A percentile compares a stretch with the other conserved stretches of the same genome.
Evolutionary conservation across 768 basidiomycete genomes (phyloP).

Genomic region (Pluteus cervinus): DNA sequence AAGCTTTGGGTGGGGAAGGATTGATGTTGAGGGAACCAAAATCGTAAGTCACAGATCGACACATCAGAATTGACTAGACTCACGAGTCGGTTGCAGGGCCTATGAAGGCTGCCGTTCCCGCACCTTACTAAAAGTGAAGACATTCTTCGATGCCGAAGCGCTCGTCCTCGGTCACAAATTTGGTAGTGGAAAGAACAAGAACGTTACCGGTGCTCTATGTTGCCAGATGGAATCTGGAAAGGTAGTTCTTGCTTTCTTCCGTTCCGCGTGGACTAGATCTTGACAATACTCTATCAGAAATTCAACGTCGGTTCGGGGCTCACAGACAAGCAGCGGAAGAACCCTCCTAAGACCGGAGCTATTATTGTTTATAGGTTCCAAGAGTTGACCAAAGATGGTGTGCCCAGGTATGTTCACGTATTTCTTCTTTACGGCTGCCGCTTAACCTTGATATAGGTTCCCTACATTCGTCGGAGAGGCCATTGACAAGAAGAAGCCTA

Average conservation of each 20-base stretch:
- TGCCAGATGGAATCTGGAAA: constrained; percentile 60
- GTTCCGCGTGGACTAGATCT: background rate
- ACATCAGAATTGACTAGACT: background rate
- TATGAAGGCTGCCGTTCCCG: constrained; percentile 47
- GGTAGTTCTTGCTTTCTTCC: constrained; percentile 23
- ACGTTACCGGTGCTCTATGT: constrained; percentile 42
- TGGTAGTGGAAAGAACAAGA: constrained; percentile 45
- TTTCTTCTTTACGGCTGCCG: background rate
- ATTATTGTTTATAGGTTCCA: constrained; percentile 58
- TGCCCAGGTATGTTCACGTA: constrained; percentile 37
- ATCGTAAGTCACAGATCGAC: constrained; percentile 30
- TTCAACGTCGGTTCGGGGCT: constrained; percentile 56
- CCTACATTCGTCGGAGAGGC: constrained; percentile 49
- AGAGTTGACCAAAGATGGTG: constrained; percentile 49
- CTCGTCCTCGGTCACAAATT: constrained; percentile 51
- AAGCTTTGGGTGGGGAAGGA: constrained; percentile 50
- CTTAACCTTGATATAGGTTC: constrained; percentile 28
- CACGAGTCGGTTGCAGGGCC: constrained; percentile 20
- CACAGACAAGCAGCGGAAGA: constrained; percentile 44
- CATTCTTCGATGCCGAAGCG: constrained; percentile 59
- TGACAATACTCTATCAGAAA: constrained; percentile 21
- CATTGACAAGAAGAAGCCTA: constrained; percentile 45
- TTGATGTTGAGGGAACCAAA: constrained; percentile 48
- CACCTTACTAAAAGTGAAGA: constrained; percentile 52
- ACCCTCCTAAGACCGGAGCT: constrained; percentile 48